Base-by-base conservation (phyloP, 2,329 filamentous ascomycete species). In the Apiospora rasikravindrae region DNA sequence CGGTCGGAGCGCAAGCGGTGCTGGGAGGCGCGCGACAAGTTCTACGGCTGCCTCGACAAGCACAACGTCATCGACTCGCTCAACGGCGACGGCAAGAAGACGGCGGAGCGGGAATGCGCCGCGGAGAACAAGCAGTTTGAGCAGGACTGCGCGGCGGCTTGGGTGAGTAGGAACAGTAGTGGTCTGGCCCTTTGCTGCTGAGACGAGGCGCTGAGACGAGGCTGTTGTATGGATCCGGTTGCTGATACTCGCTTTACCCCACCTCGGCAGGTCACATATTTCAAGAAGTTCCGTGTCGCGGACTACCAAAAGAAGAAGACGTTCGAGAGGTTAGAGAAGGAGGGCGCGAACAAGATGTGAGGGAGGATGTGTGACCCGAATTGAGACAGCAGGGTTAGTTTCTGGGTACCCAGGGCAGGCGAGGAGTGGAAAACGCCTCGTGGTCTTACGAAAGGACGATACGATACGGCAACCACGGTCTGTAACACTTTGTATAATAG, bases 201-300 rank as follows among this genome's bases (percentile, higher is more conserved):
- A 40, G 40, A 7, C 53, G 19, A 61, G 53, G 14, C 26, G 33
- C 47, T 40, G 66, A 40, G 40, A 7, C 53, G 19, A 61, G 53
- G 26, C 53, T 33, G 53, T 6, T 22, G 24, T 11, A 37, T 61
- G 53, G 47, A 49, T 24, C 29, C 53, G 6, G 53, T 61, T 61
- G 19, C 53, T 61, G 29, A 61, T 37, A 37, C 19, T n/a, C 29
- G 29, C 8, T 40, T 14, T 64, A 29, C 40, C 19, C 13, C 26
- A 24, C 24, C 13, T 22, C 64, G 33, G 70, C 77, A 96, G 94
- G 93, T 98, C 73, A 94, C 95, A 84, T 98, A 99, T 83, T 99
- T 99, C 85, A 98, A 98, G 87, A 95, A 98, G 83, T 93, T 95
- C 84, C 89, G 96, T 78, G 94, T 98, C 47, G 96, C 97, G 84